Evolutionary conservation across 148 eudicot species (phyloP).

Genomic region (Dianthus caryophyllus): DNA sequence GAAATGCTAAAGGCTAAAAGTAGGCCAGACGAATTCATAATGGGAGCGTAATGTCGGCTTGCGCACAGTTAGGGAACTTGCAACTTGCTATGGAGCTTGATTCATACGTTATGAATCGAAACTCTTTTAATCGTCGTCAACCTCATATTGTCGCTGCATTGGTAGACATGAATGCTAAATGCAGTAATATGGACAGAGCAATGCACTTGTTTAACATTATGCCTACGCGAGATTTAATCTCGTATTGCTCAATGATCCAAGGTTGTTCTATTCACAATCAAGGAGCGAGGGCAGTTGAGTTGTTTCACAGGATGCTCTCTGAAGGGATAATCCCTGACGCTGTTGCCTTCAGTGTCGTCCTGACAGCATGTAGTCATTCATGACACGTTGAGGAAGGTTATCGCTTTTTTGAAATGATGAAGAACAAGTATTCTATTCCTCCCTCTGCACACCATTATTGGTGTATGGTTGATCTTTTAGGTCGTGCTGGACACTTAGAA

Average conservation of each 20-base stretch:
- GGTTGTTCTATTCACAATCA: constrained; percentile 57
- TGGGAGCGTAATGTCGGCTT: constrained; percentile 75
- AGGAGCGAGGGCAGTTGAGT: constrained; percentile 44
- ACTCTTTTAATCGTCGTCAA: constrained; percentile 32
- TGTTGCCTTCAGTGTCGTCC: constrained; percentile 60
- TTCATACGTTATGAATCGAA: constrained; percentile 33
- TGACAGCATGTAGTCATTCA: constrained; percentile 56
- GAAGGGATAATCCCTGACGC: constrained; percentile 56
- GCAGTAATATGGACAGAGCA: constrained; percentile 64
- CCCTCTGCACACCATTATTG: constrained; percentile 69
- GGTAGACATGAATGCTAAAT: constrained; percentile 73
- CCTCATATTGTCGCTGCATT: constrained; percentile 58
- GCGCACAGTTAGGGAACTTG: constrained; percentile 51
- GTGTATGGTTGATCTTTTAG: constrained; percentile 66
- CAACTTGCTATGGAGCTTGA: constrained; percentile 64
- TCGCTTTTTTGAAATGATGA: constrained; percentile 47
- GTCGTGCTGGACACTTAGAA: constrained; percentile 54
- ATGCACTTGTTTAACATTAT: constrained; percentile 39
- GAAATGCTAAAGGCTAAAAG: constrained; percentile 42
- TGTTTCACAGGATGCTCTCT: constrained; percentile 55
- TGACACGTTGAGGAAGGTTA: constrained; percentile 60
- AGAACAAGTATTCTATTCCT: constrained; percentile 31
- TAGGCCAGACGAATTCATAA: constrained; percentile 47
- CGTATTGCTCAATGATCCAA: constrained; percentile 73
- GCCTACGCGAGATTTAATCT: constrained; percentile 52